Percentiles rank a stretch among this genome's conserved stretches.
phyloP scores from a whole-genome alignment of 2,329 filamentous ascomycete species.

The Metarhizium rileyi region DNA sequence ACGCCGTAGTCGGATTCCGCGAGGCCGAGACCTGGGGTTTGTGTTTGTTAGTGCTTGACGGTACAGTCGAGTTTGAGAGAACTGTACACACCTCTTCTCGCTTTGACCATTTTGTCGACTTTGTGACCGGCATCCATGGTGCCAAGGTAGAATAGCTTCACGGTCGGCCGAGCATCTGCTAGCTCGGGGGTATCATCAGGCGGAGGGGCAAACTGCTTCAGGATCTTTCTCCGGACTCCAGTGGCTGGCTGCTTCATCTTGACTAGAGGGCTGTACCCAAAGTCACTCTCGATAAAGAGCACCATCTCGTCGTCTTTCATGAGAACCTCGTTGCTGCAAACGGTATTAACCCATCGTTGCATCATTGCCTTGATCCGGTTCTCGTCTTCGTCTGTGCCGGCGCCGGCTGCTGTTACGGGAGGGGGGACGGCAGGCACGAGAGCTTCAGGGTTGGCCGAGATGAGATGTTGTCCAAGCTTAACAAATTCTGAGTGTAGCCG shows the following conservation, averaged over 20 bases:
- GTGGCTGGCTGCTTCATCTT: slow-evolving; percentile 95
- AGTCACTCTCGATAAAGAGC: slow-evolving; percentile 97
- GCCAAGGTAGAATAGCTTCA: slow-evolving; percentile 92
- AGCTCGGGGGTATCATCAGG: slow-evolving; percentile 96
- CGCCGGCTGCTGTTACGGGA: slow-evolving; percentile 87
- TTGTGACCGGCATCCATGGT: slow-evolving; percentile 98
- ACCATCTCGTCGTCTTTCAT: slow-evolving; percentile 96
- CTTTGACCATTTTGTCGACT: slow-evolving; percentile 87
- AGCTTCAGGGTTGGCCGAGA: slow-evolving; percentile 94
- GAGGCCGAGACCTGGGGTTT: slow-evolving; percentile 87
- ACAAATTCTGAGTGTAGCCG: slow-evolving; percentile 92
- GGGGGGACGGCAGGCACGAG: slow-evolving; percentile 90
- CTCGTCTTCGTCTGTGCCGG: slow-evolving; percentile 94
- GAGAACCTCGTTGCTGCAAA: slow-evolving; percentile 84
- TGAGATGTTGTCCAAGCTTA: slow-evolving; percentile 91
- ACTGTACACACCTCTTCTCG: slow-evolving; percentile 60
- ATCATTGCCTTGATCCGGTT: slow-evolving; percentile 76
- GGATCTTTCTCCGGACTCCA: slow-evolving; percentile 83
- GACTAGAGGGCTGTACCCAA: slow-evolving; percentile 92
- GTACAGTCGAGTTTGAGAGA: slow-evolving; percentile 6
- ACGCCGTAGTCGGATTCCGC: slow-evolving; percentile 89
- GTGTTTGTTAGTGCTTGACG: slow-evolving; percentile 12
- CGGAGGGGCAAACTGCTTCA: slow-evolving; percentile 97
- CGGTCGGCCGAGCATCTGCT: slow-evolving; percentile 76
- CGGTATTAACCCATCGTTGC: slow-evolving; percentile 91